Conservation (phyloP, 306 rosid genomes). For the Fragaria nilgerrensis region DNA sequence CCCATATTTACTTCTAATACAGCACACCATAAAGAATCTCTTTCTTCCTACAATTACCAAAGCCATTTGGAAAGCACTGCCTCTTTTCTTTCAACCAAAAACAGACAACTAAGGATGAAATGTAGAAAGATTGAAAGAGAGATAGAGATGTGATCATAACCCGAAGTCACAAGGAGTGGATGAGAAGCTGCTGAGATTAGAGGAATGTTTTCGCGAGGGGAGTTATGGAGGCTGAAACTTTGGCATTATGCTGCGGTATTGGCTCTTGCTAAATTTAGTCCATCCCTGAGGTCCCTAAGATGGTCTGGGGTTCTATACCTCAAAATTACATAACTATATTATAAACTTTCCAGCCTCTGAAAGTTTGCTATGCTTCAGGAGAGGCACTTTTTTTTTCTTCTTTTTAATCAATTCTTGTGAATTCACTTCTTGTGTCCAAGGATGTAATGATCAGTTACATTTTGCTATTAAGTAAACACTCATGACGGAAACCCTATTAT, state of each 20-base stretch:
- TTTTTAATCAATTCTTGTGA: not conserved
- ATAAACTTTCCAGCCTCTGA: not conserved
- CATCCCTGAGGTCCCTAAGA: not conserved
- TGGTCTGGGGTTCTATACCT: not conserved
- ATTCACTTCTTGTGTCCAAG: not conserved
- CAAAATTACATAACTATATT: not conserved
- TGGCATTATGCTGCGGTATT: not conserved
- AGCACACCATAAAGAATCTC: not conserved
- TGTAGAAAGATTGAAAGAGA: not conserved
- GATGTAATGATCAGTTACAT: not conserved
- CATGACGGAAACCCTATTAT: not conserved
- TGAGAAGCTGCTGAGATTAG: not conserved
- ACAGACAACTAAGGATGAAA: not conserved
- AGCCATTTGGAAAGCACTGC: not conserved
- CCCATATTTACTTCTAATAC: not conserved
- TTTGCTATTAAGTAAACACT: not conserved
- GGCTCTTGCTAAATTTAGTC: not conserved
- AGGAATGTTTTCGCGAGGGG: not conserved
- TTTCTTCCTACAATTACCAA: not conserved
- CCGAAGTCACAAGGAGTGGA: not conserved
- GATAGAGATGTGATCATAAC: not conserved
- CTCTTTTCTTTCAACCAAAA: not conserved
- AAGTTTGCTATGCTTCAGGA: not conserved
- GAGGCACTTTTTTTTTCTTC: not conserved
- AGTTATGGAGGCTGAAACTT: not conserved